Conservation (phyloP, 176 grass and related monocot species). For the Tuctoria greenei region DNA sequence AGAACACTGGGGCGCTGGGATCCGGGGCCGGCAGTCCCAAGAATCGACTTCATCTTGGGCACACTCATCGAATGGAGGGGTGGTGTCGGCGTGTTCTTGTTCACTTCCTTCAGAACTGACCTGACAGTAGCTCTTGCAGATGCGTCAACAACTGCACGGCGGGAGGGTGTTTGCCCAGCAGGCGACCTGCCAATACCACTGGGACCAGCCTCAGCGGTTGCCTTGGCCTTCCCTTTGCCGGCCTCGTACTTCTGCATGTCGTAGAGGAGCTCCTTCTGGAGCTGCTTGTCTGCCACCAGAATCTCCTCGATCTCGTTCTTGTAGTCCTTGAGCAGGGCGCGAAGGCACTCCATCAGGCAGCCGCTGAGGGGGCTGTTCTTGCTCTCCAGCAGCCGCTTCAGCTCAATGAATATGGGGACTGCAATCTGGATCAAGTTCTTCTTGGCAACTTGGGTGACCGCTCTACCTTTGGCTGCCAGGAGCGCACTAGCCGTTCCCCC, state of each 20-base stretch:
- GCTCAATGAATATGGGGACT: slow-evolving; percentile 87
- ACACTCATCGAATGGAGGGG: slow-evolving; percentile 63
- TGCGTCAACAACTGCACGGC: slow-evolving; percentile 1
- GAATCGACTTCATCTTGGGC: slow-evolving; percentile 66
- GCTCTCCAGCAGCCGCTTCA: slow-evolving; percentile 86
- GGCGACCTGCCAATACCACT: slow-evolving; percentile 34
- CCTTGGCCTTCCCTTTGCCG: slow-evolving; percentile 57
- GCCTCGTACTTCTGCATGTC: slow-evolving; percentile 81
- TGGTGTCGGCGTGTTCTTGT: slow-evolving; percentile 49
- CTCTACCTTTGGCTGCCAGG: slow-evolving; percentile 65
- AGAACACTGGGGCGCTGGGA: slow-evolving; percentile 24
- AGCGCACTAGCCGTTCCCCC: slow-evolving; percentile 31
- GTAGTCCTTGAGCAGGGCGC: slow-evolving; percentile 81
- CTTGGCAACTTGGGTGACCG: slow-evolving; percentile 89
- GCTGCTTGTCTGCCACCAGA: slow-evolving; percentile 84
- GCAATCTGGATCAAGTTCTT: slow-evolving; percentile 95
- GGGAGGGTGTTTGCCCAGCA: not conserved
- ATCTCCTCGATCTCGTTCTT: slow-evolving; percentile 97
- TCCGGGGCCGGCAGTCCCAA: not conserved
- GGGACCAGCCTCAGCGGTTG: slow-evolving; percentile 29
- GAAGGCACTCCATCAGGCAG: slow-evolving; percentile 87
- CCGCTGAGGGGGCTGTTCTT: slow-evolving; percentile 81
- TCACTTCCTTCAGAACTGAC: slow-evolving; percentile 78
- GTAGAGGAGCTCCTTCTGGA: slow-evolving; percentile 89
- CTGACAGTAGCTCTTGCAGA: slow-evolving; percentile 48